Evolutionary conservation across 192 early-diverging fungal species (phyloP).

Genomic region (Entophlyctis helioformis): DNA sequence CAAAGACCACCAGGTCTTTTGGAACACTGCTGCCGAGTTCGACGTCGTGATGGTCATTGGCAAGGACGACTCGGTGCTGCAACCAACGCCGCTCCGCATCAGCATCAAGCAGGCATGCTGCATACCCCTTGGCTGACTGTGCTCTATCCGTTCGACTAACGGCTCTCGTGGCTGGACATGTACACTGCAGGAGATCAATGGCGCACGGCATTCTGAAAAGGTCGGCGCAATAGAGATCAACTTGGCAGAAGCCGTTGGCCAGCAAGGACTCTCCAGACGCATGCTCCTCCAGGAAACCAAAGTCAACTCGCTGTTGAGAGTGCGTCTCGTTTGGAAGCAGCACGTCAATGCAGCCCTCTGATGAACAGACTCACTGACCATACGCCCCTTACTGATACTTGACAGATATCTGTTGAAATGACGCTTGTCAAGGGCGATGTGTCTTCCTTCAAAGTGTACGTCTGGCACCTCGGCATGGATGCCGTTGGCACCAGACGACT

Average conservation of each 20-base stretch:
- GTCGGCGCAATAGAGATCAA: no score
- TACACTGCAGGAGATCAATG: conserved; percentile 2
- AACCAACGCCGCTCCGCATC: conserved; percentile 62
- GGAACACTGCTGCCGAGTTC: conserved; percentile 42
- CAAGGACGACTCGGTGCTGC: conserved; percentile 60
- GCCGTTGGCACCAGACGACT: no score
- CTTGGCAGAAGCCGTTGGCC: background rate
- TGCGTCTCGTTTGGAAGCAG: no score
- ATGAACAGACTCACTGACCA: background rate
- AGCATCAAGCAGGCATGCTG: conserved; percentile 54
- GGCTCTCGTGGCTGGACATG: no score
- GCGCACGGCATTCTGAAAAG: background rate
- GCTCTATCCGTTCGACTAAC: no score
- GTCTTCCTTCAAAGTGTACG: conserved; percentile 10
- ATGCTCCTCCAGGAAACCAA: no score
- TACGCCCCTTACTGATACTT: no score
- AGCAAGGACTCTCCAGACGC: background rate
- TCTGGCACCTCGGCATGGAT: background rate
- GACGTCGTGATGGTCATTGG: conserved; percentile 52
- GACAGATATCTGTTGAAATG: conserved; percentile 14
- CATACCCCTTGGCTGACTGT: no score
- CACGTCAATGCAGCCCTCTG: no score
- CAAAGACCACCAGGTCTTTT: conserved; percentile 46
- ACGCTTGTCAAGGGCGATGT: conserved; percentile 17
- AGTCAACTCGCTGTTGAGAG: no score